These are phyloP conservation scores for Phallus indusiatus DNA, from an alignment of 768 basidiomycete genomes.

Conservation along the genomic window DNA sequence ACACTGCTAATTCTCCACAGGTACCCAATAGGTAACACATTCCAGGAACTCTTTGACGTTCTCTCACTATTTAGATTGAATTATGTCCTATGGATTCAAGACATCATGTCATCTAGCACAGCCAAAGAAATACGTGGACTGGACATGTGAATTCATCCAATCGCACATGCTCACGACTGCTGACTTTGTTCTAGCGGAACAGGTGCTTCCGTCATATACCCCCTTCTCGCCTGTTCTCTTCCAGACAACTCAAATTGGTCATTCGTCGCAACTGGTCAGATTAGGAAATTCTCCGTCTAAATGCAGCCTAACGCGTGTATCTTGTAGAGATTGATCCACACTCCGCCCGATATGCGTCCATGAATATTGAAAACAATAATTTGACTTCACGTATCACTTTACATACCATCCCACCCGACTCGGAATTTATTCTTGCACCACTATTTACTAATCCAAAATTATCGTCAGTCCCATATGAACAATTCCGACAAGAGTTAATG, in stretches of 20 bases:
- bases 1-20: slow-evolving; percentile 25
- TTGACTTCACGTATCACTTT: slow-evolving; percentile 45
- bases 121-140: slow-evolving; percentile 36
- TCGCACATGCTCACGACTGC: background rate
- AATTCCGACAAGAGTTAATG: background rate
- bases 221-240: slow-evolving; percentile 56
- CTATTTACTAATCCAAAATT: slow-evolving; percentile 16
- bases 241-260: slow-evolving; percentile 35
- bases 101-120: slow-evolving; percentile 39
- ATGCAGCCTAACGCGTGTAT: background rate
- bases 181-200: slow-evolving; percentile 52
- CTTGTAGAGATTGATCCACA: slow-evolving; percentile 56
- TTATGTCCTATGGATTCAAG: slow-evolving; percentile 80
- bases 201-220: slow-evolving; percentile 85
- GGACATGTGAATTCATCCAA: slow-evolving; percentile 52
- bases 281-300: background rate
- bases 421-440: slow-evolving; percentile 35
- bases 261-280: slow-evolving; percentile 61
- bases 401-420: slow-evolving; percentile 5
- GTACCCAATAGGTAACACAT: slow-evolving; percentile 56
- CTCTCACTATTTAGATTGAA: slow-evolving; percentile 49
- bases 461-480: background rate
- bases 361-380: slow-evolving; percentile 50
- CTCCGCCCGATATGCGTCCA: slow-evolving; percentile 47
- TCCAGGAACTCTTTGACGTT: slow-evolving; percentile 34